Evolutionary conservation across 2,329 filamentous ascomycete genomes (phyloP), one percentile per base, ranked within the genome.

Genomic region (Capronia coronata): DNA sequence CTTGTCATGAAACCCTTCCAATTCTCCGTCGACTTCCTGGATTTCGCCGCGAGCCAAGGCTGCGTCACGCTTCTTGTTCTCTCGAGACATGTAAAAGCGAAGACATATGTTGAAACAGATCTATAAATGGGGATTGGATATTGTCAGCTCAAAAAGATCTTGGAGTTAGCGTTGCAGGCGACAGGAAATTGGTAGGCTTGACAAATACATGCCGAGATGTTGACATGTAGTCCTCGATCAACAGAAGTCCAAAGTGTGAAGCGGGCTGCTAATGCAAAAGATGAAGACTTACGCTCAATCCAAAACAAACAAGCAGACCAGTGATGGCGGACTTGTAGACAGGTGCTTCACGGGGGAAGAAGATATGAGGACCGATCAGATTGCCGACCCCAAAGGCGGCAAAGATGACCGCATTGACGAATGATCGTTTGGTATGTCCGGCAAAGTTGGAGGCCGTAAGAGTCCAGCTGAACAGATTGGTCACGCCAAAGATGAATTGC

Each of bases 381-480:
- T 75, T 74, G 0, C 73, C 73, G 1, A 66, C 70, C 0, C 72
- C 72, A 46, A 73, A 72, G 50, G 72, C 66, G 0, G 69, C 61
- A 51, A 76, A 76, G 67, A 72, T 74, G 16, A 75, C 53, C 0
- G 73, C 74, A 32, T 74, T 73, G 1, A 73, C 70, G 0, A 71
- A 67, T 8, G 67, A 69, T 23, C 74, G 68, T 62, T 77, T 77
- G 2, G 73, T 76, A 56, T 77, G 73, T 0, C 74, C 74, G 0
- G 71, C 68, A 11, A 71, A 62, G 52, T 66, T 72, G 11, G 68
- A 64, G 1, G 66, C 70, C n/a, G 75, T 67, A 0, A 77, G 55
- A 22, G 74, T 76, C 75, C 74, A 77, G 32, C 65, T 74, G 1
- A 77, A 55, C 29, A 77, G 71, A 1, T 77, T 69, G 0, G 74